A percentile compares a stretch with the other conserved stretches of the same genome.
These are phyloP conservation scores for Agastache rugosa DNA, from an alignment of 257 asterid species.

Conservation along the genomic window DNA sequence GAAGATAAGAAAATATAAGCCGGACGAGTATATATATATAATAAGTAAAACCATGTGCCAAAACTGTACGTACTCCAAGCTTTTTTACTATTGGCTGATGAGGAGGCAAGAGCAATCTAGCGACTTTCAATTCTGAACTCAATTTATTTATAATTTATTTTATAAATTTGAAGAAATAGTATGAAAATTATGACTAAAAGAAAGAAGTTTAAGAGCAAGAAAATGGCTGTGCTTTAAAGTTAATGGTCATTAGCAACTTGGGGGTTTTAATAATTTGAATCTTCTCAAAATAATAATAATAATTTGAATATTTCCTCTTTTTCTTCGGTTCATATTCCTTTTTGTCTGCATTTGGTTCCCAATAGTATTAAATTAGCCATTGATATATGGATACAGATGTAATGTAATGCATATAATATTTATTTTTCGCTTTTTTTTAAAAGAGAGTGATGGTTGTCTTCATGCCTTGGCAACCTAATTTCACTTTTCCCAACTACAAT, in stretches of 20 bases:
- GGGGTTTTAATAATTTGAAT: constrained; percentile 21
- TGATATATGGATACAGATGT: constrained; percentile 44
- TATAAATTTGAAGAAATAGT: not conserved
- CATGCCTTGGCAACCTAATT: constrained; percentile 94
- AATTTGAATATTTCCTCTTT: constrained; percentile 18
- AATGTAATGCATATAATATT: constrained; percentile 43
- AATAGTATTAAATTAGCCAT: constrained; percentile 30
- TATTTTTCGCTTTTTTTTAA: constrained; percentile 34
- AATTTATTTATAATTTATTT: not conserved
- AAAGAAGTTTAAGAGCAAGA: not conserved
- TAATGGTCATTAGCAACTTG: constrained; percentile 30
- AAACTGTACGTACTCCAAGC: not conserved
- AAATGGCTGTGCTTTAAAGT: not conserved
- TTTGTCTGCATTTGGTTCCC: constrained; percentile 54
- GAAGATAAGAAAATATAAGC: no score
- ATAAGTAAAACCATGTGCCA: not conserved
- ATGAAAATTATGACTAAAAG: not conserved
- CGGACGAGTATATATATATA: no score
- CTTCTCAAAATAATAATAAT: constrained; percentile 33
- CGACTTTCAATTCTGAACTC: not conserved
- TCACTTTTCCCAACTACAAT: constrained; percentile 93
- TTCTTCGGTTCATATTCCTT: constrained; percentile 43
- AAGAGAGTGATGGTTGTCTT: constrained; percentile 67
- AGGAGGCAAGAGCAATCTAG: constrained; percentile 17
- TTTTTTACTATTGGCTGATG: not conserved